These are phyloP conservation scores for Saksenaea vasiformis DNA, from an alignment of 371 early-diverging fungal genomes.

Conservation along the genomic window DNA sequence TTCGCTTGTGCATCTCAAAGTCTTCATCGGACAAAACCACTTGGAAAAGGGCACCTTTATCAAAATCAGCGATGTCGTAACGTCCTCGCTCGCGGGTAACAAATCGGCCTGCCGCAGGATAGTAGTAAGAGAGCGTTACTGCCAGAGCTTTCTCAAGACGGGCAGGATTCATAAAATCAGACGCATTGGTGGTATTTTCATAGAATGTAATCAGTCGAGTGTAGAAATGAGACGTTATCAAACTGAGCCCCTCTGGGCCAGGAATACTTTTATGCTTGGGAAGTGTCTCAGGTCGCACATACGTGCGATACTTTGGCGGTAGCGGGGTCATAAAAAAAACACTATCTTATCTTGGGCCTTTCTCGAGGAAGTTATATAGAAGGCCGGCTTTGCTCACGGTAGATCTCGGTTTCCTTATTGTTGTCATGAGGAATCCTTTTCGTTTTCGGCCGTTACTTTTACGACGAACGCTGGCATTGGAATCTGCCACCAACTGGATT, in stretches of 20 bases:
- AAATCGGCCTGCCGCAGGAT: slow-evolving; percentile 17
- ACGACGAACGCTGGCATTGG: not conserved
- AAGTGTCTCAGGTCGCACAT: not conserved
- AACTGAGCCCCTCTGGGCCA: slow-evolving; percentile 15
- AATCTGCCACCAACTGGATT: not conserved
- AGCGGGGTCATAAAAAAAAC: slow-evolving; percentile 13
- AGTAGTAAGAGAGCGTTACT: slow-evolving; percentile 7
- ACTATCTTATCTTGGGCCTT: not conserved
- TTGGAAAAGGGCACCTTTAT: slow-evolving; percentile 18
- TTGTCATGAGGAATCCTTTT: not conserved
- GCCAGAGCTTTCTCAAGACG: not conserved
- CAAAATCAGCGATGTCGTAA: slow-evolving; percentile 17
- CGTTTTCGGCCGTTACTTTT: not conserved
- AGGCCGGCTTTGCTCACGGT: not conserved
- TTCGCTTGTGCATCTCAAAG: slow-evolving; percentile 9
- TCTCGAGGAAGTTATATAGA: not conserved
- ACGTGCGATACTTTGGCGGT: slow-evolving; percentile 17
- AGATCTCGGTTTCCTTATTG: not conserved
- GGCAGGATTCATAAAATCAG: slow-evolving; percentile 14
- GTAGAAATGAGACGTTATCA: slow-evolving; percentile 18
- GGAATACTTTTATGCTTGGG: slow-evolving; percentile 6
- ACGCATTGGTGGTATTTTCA: slow-evolving; percentile 9
- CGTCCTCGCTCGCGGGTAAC: slow-evolving; percentile 7
- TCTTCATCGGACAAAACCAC: slow-evolving; percentile 13
- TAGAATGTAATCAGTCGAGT: slow-evolving; percentile 5